phyloP scores from a whole-genome alignment of 2,329 filamentous ascomycete species.

The Colletotrichum incanum region DNA sequence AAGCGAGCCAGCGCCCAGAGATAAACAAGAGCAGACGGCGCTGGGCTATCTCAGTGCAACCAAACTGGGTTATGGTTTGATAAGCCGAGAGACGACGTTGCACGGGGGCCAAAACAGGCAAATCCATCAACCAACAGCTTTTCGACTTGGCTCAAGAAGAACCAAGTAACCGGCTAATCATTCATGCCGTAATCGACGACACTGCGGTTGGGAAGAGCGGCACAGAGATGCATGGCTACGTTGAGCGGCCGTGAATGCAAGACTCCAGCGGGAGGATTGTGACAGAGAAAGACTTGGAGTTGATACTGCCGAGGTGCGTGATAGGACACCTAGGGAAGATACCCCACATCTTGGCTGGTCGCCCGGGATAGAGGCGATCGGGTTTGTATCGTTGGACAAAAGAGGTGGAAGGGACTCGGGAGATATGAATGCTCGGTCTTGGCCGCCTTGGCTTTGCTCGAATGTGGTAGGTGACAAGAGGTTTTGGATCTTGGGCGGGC shows the following conservation, averaged over 20 bases:
- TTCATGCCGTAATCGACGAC: neutral
- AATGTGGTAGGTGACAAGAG: slow-evolving; percentile 20
- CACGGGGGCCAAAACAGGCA: neutral
- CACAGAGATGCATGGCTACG: neutral
- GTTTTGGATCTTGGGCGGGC: neutral
- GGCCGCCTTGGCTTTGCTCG: slow-evolving; percentile 21
- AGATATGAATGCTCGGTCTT: neutral
- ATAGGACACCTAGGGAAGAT: neutral
- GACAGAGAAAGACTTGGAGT: neutral
- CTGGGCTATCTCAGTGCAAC: neutral
- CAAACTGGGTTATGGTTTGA: neutral
- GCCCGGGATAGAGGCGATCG: neutral
- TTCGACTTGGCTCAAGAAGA: neutral
- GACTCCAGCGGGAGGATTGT: neutral
- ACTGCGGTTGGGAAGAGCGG: neutral
- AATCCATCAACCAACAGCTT: neutral
- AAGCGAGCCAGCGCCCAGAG: slow-evolving; percentile 22
- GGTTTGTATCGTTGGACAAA: neutral
- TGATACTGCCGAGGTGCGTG: neutral
- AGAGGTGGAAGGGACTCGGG: neutral
- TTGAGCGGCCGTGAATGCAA: neutral
- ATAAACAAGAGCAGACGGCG: neutral
- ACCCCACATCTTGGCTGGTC: neutral
- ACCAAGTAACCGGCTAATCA: neutral
- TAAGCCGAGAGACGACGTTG: neutral